These are phyloP conservation scores for Cyberlindnera lachancei DNA, from an alignment of 805 yeast species.

Conservation along the genomic window DNA sequence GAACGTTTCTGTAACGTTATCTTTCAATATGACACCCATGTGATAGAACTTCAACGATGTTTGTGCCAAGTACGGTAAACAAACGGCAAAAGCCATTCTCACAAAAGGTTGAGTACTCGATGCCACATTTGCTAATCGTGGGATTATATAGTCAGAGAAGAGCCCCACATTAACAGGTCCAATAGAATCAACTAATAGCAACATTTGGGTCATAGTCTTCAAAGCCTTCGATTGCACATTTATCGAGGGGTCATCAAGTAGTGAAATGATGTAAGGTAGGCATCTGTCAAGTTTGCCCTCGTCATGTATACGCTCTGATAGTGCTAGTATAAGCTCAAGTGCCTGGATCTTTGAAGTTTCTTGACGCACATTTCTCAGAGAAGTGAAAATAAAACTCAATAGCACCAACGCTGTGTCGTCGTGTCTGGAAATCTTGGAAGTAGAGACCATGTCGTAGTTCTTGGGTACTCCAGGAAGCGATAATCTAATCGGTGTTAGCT, in stretches of 20 bases:
- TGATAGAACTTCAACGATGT: conserved; percentile 58
- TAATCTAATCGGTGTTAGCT: conserved; percentile 31
- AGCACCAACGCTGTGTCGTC: conserved; percentile 50
- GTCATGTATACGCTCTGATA: conserved; percentile 72
- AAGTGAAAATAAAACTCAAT: conserved; percentile 49
- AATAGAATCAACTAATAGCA: conserved; percentile 53
- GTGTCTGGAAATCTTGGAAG: conserved; percentile 23
- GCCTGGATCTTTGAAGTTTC: conserved; percentile 59
- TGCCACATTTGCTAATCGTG: conserved; percentile 47
- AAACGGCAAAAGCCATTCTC: conserved; percentile 61
- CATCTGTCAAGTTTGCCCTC: conserved; percentile 81
- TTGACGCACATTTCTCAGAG: conserved; percentile 51
- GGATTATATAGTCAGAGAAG: conserved; percentile 77
- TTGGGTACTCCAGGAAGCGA: conserved; percentile 46
- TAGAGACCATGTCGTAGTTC: conserved; percentile 35
- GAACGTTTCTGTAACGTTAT: conserved; percentile 25
- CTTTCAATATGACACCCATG: conserved; percentile 44
- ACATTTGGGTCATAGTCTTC: conserved; percentile 56
- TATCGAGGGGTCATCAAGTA: conserved; percentile 60
- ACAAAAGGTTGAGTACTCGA: conserved; percentile 37
- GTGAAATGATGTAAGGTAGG: conserved; percentile 68
- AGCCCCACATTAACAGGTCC: conserved; percentile 70
- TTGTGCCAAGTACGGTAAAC: conserved; percentile 66
- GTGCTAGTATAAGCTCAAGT: conserved; percentile 65
- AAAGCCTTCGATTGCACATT: conserved; percentile 65